A percentile compares a stretch with the other conserved stretches of the same genome.
Evolutionary conservation across 2,329 filamentous ascomycete species (phyloP).

Genomic region (Calycina herbarum): DNA sequence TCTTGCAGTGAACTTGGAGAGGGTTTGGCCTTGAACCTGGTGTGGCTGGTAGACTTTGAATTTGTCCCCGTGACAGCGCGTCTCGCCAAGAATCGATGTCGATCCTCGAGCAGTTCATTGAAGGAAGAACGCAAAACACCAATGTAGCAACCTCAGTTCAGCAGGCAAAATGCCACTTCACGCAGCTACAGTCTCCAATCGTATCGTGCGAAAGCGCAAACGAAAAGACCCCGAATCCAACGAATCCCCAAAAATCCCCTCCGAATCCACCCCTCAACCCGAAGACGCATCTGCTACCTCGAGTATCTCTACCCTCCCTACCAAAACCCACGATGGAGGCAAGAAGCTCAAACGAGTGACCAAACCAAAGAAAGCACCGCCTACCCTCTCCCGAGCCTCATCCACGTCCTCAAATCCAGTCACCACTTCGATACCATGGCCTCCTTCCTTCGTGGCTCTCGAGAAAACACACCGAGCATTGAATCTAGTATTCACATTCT

Average conservation of each 20-base stretch:
- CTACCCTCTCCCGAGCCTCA: conserved; percentile 26
- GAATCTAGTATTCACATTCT: conserved; percentile 93
- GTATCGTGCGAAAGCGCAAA: conserved; percentile 42
- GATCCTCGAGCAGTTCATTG: neutral
- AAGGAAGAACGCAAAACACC: neutral
- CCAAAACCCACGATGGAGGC: conserved; percentile 56
- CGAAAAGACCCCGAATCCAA: conserved; percentile 26
- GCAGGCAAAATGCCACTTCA: conserved; percentile 36
- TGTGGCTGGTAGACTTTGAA: neutral
- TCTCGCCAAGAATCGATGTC: neutral
- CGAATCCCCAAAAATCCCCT: conserved; percentile 25
- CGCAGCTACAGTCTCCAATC: conserved; percentile 49
- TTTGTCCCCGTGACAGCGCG: neutral
- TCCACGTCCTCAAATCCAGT: conserved; percentile 30
- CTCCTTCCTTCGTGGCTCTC: conserved; percentile 69
- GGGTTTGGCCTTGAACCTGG: too few relatives aligned
- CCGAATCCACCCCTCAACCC: conserved; percentile 1
- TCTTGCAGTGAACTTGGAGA: too few relatives aligned
- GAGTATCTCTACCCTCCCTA: conserved; percentile 44
- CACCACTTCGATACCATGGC: conserved; percentile 56
- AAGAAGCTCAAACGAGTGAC: conserved; percentile 46
- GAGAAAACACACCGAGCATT: conserved; percentile 79
- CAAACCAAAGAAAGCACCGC: conserved; percentile 35
- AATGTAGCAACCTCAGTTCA: neutral
- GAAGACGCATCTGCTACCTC: conserved; percentile 7